Percentiles rank a stretch among this genome's conserved stretches.
Conservation (phyloP, 2,329 filamentous ascomycete species). For the Ascochyta fabae region DNA sequence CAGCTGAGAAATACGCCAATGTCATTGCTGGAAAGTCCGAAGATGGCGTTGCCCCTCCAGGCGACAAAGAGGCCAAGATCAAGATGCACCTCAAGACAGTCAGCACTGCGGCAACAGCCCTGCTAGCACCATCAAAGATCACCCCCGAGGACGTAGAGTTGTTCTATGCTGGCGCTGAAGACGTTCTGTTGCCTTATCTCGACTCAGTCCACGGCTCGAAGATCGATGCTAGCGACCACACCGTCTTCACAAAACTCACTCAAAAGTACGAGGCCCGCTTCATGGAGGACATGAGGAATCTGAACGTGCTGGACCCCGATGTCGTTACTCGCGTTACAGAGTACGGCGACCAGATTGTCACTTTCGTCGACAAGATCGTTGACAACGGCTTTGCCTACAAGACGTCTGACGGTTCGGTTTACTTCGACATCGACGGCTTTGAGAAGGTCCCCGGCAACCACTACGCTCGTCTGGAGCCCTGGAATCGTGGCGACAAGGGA, state of each 20-base stretch:
- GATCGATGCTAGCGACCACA: slow-evolving; percentile 66
- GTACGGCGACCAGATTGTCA: slow-evolving; percentile 84
- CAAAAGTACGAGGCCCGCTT: slow-evolving; percentile 87
- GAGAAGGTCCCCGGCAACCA: slow-evolving; percentile 78
- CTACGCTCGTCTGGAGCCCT: slow-evolving; percentile 85
- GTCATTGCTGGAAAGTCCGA: slow-evolving; percentile 63
- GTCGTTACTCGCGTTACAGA: slow-evolving; percentile 89
- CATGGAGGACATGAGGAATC: slow-evolving; percentile 81
- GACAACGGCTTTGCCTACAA: slow-evolving; percentile 85
- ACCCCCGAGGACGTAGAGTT: slow-evolving; percentile 46
- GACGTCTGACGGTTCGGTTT: slow-evolving; percentile 80
- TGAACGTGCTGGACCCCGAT: slow-evolving; percentile 86
- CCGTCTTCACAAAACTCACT: slow-evolving; percentile 88
- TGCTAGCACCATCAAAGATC: slow-evolving; percentile 45
- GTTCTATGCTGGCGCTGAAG: slow-evolving; percentile 66
- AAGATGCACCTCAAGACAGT: slow-evolving; percentile 84
- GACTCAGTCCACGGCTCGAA: slow-evolving; percentile 67
- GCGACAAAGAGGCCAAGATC: slow-evolving; percentile 82
- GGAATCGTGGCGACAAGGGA: slow-evolving; percentile 82
- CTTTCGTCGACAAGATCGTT: slow-evolving; percentile 82
- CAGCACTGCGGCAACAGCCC: slow-evolving; percentile 59
- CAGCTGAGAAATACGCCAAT: slow-evolving; percentile 59
- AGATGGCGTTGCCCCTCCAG: slow-evolving; percentile 61
- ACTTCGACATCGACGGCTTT: slow-evolving; percentile 89
- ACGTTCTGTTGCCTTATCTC: slow-evolving; percentile 81